These are phyloP conservation scores for Protomyces inundatus DNA, from an alignment of 1,139 yeast genomes.

Conservation along the genomic window DNA sequence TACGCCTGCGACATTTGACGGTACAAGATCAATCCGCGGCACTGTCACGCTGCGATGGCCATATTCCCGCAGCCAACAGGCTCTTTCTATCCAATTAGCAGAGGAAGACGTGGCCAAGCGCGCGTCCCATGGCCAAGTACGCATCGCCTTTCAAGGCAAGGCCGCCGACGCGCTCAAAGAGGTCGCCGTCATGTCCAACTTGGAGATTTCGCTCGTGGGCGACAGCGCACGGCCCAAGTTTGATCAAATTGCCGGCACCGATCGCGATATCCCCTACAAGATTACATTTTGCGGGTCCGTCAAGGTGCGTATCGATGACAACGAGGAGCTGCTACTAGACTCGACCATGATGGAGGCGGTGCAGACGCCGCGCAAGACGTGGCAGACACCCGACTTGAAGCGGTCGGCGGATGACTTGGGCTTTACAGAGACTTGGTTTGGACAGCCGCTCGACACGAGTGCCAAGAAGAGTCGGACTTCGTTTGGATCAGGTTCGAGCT, in stretches of 20 bases:
- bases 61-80: constrained; percentile 26
- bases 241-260: not conserved
- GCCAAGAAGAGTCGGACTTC: constrained; percentile 3
- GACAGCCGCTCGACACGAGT: not conserved
- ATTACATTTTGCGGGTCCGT: constrained; percentile 2
- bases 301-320: not conserved
- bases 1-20: constrained; percentile 3
- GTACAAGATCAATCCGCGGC: constrained; percentile 22
- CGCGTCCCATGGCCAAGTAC: constrained; percentile 29
- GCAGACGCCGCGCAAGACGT: constrained; percentile 10
- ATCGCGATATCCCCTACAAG: constrained; percentile 1
- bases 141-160: constrained; percentile 27
- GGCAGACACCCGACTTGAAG: constrained; percentile 20
- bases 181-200: not conserved
- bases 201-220: constrained; percentile 2
- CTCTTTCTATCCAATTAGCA: constrained; percentile 27
- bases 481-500: constrained; percentile 9
- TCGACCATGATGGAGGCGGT: not conserved
- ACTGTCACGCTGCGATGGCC: constrained; percentile 31
- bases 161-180: constrained; percentile 26
- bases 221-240: not conserved
- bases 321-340: not conserved
- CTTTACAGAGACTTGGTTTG: constrained; percentile 16
- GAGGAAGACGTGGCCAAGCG: constrained; percentile 29
- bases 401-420: constrained; percentile 11